Base-by-base conservation (phyloP, 352 stramenopile genomes). In the Phytophthora fragariaefolia region DNA sequence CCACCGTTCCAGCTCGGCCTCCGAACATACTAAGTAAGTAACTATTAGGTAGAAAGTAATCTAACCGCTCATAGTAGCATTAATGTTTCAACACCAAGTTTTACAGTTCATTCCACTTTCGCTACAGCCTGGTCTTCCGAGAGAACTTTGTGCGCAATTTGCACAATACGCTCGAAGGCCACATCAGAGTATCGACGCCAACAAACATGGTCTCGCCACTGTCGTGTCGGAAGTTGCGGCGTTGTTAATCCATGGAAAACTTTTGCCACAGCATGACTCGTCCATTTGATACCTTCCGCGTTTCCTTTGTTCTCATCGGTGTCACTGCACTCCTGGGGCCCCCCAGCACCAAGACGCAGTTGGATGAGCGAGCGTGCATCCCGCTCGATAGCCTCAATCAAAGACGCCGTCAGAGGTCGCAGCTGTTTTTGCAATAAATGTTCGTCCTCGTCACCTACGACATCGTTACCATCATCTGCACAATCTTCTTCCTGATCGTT, bases 231-330 rank as follows among this genome's bases (percentile, higher is more conserved):
- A 50, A 92, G 90, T 40, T 75, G 81, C 26, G 85, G 85, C 23
- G 77, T 90, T 38, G 78, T 71, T 24, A 96, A 69, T 6, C 87
- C 87, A 42, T 96, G 87, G 56, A 94, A 90, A 28, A 96, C 73
- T 32, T 88, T 87, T 1, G 85, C 85, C 45, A 94, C 81, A n/a
- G 70, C 85, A 64, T 87, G 83, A 56, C 75, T 76, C 45, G 87
- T 85, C 83, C 83, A 95, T 22, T 61, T 65, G 12, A 57, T 63
- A 15, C 60, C 50, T 28, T 69, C 52, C 6, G 59, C 51, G 1
- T 65, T 54, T 13, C 18, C 62, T n/a, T 71, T 70, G 30, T 69
- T 28, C 17, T 66, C 48, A 32, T 69, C 63, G 24, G 30, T 52
- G 6, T 77, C 69, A 7, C 30, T 65, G 6, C 45, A 42, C n/a